These are phyloP conservation scores for Xylariaceae sp. DNA, from an alignment of 2,329 filamentous ascomycete species.

Conservation along the genomic window DNA sequence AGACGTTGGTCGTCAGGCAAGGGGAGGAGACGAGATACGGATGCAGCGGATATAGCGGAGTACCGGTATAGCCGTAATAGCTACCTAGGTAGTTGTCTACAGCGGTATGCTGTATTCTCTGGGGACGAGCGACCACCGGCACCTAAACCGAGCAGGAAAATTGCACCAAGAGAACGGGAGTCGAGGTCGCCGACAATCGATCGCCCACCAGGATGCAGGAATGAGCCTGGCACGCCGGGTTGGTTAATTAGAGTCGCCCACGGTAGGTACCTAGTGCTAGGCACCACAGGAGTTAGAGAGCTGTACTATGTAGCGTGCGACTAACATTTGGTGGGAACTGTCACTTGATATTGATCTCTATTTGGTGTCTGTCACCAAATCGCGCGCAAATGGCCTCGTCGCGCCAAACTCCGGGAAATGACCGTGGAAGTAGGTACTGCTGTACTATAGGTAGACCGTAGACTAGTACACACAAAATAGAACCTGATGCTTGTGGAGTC, in stretches of 20 bases:
- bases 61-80: neutral
- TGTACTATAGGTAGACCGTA: too few species aligned
- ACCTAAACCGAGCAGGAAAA: neutral
- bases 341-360: neutral
- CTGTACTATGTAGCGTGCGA: neutral
- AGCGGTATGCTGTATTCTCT: too few species aligned
- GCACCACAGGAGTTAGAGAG: too few species aligned
- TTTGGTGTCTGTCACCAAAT: neutral
- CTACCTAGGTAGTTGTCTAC: too few species aligned
- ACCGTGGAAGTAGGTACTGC: too few species aligned
- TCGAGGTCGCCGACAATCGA: constrained; percentile 6
- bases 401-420: neutral
- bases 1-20: constrained; percentile 16
- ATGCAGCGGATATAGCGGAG: neutral
- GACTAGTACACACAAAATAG: too few species aligned
- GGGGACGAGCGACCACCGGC: neutral
- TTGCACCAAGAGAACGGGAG: neutral
- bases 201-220: neutral
- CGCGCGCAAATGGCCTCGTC: neutral
- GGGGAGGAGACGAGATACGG: neutral
- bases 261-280: constrained; percentile 8
- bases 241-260: too few species aligned
- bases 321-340: neutral
- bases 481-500: neutral
- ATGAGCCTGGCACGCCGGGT: neutral